phyloP scores from a whole-genome alignment of 148 eudicot species.

The Arctostaphylos glauca region DNA sequence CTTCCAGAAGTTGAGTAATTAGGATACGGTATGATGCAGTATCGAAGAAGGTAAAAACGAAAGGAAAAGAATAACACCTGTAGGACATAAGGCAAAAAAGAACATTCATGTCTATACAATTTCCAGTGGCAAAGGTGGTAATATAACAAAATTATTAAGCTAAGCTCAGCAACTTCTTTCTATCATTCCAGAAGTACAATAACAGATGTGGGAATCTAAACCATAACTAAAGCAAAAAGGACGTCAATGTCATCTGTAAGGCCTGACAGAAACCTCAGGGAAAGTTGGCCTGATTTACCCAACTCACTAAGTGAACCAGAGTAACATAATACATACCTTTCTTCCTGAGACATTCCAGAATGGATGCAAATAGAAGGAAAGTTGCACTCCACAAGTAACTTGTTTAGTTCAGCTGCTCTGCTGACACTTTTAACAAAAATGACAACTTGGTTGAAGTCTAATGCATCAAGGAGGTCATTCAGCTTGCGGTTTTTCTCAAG shows the following conservation, averaged over 20 bases:
- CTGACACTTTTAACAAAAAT: slow-evolving; percentile 94
- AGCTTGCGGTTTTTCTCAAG: slow-evolving; percentile 91
- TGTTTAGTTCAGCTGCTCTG: slow-evolving; percentile 90
- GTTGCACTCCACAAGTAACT: slow-evolving; percentile 93
- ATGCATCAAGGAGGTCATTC: slow-evolving; percentile 91
- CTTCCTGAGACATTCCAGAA: slow-evolving; percentile 99
- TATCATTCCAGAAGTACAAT: neutral
- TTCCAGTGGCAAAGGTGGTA: neutral
- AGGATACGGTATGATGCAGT: neutral
- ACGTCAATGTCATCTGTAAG: neutral
- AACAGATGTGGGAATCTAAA: neutral
- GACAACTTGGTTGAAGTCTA: slow-evolving; percentile 97
- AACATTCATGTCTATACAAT: neutral
- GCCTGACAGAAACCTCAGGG: neutral
- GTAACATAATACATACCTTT: slow-evolving; percentile 49
- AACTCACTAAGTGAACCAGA: neutral
- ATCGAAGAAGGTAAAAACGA: neutral
- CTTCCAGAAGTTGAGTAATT: neutral
- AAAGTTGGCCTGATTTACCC: neutral
- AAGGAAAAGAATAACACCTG: neutral
- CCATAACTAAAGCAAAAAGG: neutral
- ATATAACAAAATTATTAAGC: neutral
- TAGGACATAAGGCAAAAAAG: neutral
- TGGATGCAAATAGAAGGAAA: slow-evolving; percentile 97
- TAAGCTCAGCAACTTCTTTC: neutral